phyloP scores from a whole-genome alignment of 148 eudicot genomes.

The Selenicereus undatus region DNA sequence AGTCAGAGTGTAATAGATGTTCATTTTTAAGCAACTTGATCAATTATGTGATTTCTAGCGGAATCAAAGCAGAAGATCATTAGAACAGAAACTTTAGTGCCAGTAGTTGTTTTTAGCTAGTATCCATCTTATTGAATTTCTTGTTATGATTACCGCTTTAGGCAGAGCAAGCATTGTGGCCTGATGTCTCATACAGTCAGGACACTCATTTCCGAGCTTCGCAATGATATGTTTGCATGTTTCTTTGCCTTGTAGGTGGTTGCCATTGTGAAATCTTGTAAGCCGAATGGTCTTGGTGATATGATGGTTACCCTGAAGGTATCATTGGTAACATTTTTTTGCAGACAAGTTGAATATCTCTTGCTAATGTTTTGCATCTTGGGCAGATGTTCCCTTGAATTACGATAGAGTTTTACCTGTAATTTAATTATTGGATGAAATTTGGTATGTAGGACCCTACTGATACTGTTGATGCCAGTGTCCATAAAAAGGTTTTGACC shows the following conservation, averaged over 20 bases:
- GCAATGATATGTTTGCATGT: neutral
- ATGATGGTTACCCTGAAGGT: conserved; percentile 72
- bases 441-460: conserved; percentile 67
- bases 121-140: neutral
- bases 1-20: neutral
- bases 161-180: neutral
- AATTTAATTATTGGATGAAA: neutral
- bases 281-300: conserved; percentile 82
- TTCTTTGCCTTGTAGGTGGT: conserved; percentile 51
- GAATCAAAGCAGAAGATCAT: neutral
- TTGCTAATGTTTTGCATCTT: neutral
- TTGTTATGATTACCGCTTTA: neutral
- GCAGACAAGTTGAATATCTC: neutral
- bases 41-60: neutral
- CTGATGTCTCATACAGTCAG: neutral
- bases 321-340: neutral
- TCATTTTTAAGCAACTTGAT: neutral
- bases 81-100: neutral
- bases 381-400: neutral
- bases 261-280: conserved; percentile 74
- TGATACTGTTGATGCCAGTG: conserved; percentile 59
- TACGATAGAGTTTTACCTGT: neutral
- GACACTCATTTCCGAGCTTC: neutral
- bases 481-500: conserved; percentile 67
- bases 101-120: neutral